These are phyloP conservation scores for Ettlia oleoabundans DNA, from an alignment of 139 green algal species.

Conservation along the genomic window DNA sequence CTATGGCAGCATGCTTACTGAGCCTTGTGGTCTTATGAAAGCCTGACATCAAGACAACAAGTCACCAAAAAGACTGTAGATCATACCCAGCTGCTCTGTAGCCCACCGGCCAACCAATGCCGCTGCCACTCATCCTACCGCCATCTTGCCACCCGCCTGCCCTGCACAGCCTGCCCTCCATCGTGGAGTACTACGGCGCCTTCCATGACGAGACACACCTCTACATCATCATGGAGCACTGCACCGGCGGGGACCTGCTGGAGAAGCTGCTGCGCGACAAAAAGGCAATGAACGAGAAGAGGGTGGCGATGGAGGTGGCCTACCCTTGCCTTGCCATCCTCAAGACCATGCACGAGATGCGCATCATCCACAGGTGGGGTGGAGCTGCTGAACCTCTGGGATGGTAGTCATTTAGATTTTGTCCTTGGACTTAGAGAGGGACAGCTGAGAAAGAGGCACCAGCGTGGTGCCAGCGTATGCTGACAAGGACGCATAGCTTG, in stretches of 20 bases:
- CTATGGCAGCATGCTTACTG: too few species aligned
- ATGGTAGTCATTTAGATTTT: too few species aligned
- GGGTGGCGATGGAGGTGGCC: conserved; percentile 53
- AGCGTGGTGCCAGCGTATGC: background rate
- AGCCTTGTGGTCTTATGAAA: too few species aligned
- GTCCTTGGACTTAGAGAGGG: background rate
- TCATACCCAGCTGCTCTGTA: too few species aligned
- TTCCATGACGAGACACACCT: conserved; percentile 70
- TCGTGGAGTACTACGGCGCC: conserved; percentile 58
- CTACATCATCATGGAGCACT: conserved; percentile 84
- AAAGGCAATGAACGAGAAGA: conserved; percentile 63
- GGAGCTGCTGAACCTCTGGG: too few species aligned
- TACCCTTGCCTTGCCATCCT: conserved; percentile 63
- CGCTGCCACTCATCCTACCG: background rate
- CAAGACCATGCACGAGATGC: conserved; percentile 56
- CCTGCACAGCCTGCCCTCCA: conserved; percentile 58
- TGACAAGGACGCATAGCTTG: too few species aligned
- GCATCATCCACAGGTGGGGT: conserved; percentile 70
- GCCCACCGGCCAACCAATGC: too few species aligned
- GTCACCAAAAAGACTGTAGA: too few species aligned
- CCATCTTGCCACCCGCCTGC: background rate
- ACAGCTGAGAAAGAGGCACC: background rate
- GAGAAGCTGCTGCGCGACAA: conserved; percentile 68
- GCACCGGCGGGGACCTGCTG: conserved; percentile 65
- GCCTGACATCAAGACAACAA: too few species aligned